These are phyloP conservation scores for Atkinsonella texensis DNA, from an alignment of 2,329 filamentous ascomycete species.

Conservation along the genomic window DNA sequence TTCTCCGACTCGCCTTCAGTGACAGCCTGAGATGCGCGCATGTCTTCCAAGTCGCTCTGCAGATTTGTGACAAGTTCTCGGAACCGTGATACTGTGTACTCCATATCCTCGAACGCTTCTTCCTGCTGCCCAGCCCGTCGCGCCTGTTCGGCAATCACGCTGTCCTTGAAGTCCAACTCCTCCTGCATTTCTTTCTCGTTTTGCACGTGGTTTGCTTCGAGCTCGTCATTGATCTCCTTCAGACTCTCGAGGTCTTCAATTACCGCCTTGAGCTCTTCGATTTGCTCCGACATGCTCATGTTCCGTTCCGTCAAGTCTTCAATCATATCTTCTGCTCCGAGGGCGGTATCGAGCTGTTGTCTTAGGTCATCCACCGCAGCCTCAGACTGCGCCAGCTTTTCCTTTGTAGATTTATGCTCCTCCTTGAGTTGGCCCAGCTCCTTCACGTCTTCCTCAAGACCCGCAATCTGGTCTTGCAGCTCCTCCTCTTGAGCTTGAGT, in stretches of 20 bases:
- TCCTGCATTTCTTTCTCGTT: constrained; percentile 91
- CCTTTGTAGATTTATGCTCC: constrained; percentile 57
- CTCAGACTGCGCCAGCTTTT: constrained; percentile 62
- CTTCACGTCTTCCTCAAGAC: constrained; percentile 60
- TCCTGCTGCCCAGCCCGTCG: constrained; percentile 66
- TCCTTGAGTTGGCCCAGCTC: constrained; percentile 56
- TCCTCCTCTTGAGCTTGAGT: constrained; percentile 77
- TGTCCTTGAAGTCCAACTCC: constrained; percentile 81
- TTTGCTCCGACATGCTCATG: constrained; percentile 67
- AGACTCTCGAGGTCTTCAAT: constrained; percentile 82
- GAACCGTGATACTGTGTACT: constrained; percentile 82
- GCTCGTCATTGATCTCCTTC: constrained; percentile 87
- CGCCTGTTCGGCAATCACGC: constrained; percentile 69
- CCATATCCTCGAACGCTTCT: constrained; percentile 70
- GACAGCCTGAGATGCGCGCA: constrained; percentile 82
- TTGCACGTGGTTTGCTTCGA: constrained; percentile 86
- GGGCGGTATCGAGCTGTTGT: constrained; percentile 79
- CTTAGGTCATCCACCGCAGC: constrained; percentile 72
- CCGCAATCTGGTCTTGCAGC: constrained; percentile 60
- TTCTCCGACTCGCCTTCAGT: constrained; percentile 90
- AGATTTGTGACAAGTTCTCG: constrained; percentile 76
- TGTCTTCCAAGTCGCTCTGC: constrained; percentile 80
- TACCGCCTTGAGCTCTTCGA: constrained; percentile 68
- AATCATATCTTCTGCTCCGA: constrained; percentile 86
- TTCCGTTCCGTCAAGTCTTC: constrained; percentile 85